Base-by-base conservation (phyloP, 164 flowering plant genomes). In the Sextonia rubra region DNA sequence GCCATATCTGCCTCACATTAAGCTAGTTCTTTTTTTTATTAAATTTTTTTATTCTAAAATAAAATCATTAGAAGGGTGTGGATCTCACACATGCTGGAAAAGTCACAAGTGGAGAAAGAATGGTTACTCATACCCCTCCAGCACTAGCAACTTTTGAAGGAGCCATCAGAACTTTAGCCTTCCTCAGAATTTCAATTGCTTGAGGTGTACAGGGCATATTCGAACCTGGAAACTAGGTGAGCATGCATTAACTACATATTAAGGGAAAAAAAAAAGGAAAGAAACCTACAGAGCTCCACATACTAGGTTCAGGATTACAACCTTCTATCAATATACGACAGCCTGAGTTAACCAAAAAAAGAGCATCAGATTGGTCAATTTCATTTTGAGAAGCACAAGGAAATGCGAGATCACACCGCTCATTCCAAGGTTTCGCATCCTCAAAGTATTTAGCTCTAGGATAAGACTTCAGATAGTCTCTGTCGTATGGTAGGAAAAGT, bases 141-240 rank as follows among this genome's bases (percentile, higher is more conserved):
- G 92, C 92, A 79, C 99, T 91, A 80, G 97, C 97, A 80, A 98
- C 99, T 79, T 91, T 87, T 66, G 99, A 91, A 64, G 99, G 99
- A 75, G 99, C 99, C 75, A 91, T 79, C 49, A 93, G 84, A 73
- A 96, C 90, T 82, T 87, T 93, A 60, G 93, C 95, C 78, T 91
- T 93, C 82, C 87, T 87, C 77, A 96, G 81, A 52, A 88, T 86
- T 75, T 96, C 97, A 78, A 86, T 85, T n/a, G 98, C 99, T 79
- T 92, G 97, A 55, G 94, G 89, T 15, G 96, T 91, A 78, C 97
- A 93, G 1, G 99, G 97, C 99, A 93, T 96, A 80, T 85, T 90
- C 68, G 99, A 96, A 71, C 99, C 99, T 96, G 79, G 23, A 68
- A 20, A 27, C 20, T n/a, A 27, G n/a, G 30, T 27, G 30, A 27